These are phyloP conservation scores for Apiotrichum domesticum DNA, from an alignment of 1,284 basidiomycete species.

Conservation along the genomic window DNA sequence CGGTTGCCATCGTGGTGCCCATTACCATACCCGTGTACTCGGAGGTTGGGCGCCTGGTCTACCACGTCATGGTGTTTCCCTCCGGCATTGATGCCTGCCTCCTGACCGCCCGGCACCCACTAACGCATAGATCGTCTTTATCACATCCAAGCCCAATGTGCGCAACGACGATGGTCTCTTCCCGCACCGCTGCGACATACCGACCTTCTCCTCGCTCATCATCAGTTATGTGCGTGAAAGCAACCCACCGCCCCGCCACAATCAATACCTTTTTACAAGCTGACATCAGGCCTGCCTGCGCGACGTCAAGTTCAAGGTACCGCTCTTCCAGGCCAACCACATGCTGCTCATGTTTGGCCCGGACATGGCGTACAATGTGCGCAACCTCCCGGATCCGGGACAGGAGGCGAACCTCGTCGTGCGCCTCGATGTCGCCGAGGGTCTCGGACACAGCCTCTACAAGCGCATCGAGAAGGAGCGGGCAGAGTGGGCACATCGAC, in stretches of 20 bases:
- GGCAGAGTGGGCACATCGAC: conserved; percentile 18
- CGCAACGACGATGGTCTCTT: conserved; percentile 6
- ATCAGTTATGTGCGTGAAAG: conserved; percentile 33
- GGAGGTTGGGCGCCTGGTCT: too few species aligned
- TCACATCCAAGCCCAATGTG: conserved; percentile 1
- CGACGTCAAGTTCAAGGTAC: conserved; percentile 32
- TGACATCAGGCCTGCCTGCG: conserved; percentile 13
- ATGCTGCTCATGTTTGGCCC: conserved; percentile 33
- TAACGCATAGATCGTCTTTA: conserved; percentile 24
- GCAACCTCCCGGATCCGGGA: conserved; percentile 31
- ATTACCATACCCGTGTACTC: too few species aligned
- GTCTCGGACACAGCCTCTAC: conserved; percentile 36
- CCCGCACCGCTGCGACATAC: conserved; percentile 13
- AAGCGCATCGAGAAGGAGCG: conserved; percentile 42
- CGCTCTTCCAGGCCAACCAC: conserved; percentile 37
- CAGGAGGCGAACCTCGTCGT: conserved; percentile 26
- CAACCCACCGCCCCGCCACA: neutral
- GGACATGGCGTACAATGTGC: conserved; percentile 10
- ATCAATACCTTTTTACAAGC: too few species aligned
- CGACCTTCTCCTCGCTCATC: conserved; percentile 24
- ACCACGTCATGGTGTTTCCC: neutral
- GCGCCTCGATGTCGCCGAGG: conserved; percentile 34
- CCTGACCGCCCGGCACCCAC: neutral
- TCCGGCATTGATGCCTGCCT: conserved; percentile 1
- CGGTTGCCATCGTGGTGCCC: neutral